Evolutionary conservation across 106 monocot species (phyloP), one percentile per base, ranked within the genome.

Genomic region (Dendrobium chrysotoxum): DNA sequence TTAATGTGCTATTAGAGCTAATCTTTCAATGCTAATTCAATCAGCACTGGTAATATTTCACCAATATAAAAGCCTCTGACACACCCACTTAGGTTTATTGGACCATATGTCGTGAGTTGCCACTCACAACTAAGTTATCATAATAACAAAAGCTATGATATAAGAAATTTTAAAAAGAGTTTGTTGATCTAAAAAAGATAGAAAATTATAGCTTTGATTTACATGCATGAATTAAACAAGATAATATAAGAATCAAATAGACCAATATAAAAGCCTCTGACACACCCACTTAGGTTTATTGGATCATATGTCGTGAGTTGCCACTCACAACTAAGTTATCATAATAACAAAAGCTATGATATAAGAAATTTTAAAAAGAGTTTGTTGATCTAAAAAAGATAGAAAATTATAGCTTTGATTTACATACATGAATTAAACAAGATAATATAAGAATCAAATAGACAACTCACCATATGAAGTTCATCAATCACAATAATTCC

Each of bases 401-500:
- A 10, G 2, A 50, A 50, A 50, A 50, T 13, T 11, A 50, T 13
- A 50, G 50, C 13, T 15, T 50, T 13, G 13, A 13, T 50, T 15
- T 50, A 50, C 15, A 50, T 50, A 50, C 15, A 50, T 10, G 12
- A 70, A 70, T 70, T 35, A 70, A 68, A 7, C 5, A 70, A 28
- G 10, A 70, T 15, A 70, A 23, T 30, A 31, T 28, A 13, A 30
- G 15, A 70, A 70, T 15, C 30, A 28, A 70, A 70, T 70, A 70
- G 28, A 70, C 70, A 79, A 54, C 53, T 78, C 88, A 99, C 99
- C 99, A 95, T 99, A 88, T 99, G 99, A 83, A 99, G 93, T 75
- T 99, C 99, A 83, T 99, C 99, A 80, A 99, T 99, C 54, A 99
- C 99, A 82, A 99, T 90, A 50, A 99, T 90, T 77, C 99, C 99